Base-by-base conservation (phyloP, 73 alveolate species). In the Urostyla sp. region DNA sequence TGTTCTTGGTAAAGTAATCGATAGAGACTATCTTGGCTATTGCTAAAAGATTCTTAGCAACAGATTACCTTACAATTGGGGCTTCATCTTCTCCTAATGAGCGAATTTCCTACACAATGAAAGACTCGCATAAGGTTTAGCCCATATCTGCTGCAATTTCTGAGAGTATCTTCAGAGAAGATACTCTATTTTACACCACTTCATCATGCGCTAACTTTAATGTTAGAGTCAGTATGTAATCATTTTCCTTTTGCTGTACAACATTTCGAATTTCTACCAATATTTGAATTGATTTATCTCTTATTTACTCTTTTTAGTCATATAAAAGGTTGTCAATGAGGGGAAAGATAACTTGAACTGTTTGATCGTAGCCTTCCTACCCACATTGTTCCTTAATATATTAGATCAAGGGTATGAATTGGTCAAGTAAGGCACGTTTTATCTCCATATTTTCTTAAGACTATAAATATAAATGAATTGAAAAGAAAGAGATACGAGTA, bases 121-220 rank as follows among this genome's bases (percentile, higher is more conserved):
- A 85, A 30, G 77, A 77, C 72, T 85, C 93, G 37, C 93, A 85
- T 23, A 85, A 81, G 27, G 85, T 84, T 26, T 51, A 34, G 34
- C 85, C 89, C 75, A 85, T 60, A 27, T 72, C 85, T 36, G 80
- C 77, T 50, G 73, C 77, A 0, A 77, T 21, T 34, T 59, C 75
- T 28, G 40, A 38, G 1, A 59, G 60, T 13, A 77, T 59, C 80
- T 59, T 77, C 32, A 85, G 67, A 37, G 93, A 88, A 6, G 86
- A 58, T 0, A 69, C 73, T 63, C 89, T 60, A 31, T 84, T 84
- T 16, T 36, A 36, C 54, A 75, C 93, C 36, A 60, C 80, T 23
- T 85, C 85, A 44, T 85, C 93, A 46, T 85, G 93, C 13, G 93
- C 93, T 1, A 85, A 69, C 72, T 72, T 76, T 0, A 85, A 67